Base-by-base conservation (phyloP, 2,329 filamentous ascomycete species). In the Cucurbitaria berberidis region DNA sequence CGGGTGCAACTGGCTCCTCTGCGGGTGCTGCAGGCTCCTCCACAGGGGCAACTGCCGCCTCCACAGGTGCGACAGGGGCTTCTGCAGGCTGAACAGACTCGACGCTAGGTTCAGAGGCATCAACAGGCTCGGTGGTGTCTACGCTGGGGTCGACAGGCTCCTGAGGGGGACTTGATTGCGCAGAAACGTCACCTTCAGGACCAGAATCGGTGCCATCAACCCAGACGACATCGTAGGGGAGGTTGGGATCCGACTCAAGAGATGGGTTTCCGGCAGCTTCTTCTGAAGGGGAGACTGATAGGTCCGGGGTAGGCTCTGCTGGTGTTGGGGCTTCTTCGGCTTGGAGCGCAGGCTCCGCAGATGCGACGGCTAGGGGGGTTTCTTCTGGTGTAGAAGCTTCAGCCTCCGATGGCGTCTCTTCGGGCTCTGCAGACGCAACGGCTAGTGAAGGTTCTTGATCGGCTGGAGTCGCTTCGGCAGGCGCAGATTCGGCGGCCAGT, bases 141-240 rank as follows among this genome's bases (percentile, higher is more conserved):
- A 24, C 22, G 19, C 36, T 22, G 24, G 40, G 22, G 16, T 18
- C 4, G 8, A 7, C 40, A 11, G 24, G 13, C n/a, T 42, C 22
- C 40, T 42, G 24, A 5, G 60, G 60, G 11, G 58, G 45, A 3
- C 53, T 58, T 2, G 60, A 53, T 9, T 42, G 24, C 4, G 29
- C 40, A 4, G 21, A 24, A 18, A 46, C 27, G 8, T 55, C 47
- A 15, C 44, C 35, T 5, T 24, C 45, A 2, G 57, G 51, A 3
- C 60, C 60, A 3, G 58, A 35, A 1, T 51, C 5, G 4, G 49
- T 59, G 22, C 60, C 60, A 9, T 61, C 60, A 3, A 63, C 58
- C 44, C 44, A 64, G n/a, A 62, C 59, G 4, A 57, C 51, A 16
- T 51, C 43, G 35, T 60, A 64, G 3, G 54, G 44, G 8, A 18